phyloP scores from a whole-genome alignment of 2,329 filamentous ascomycete genomes.

The Aureobasidium sp. region DNA sequence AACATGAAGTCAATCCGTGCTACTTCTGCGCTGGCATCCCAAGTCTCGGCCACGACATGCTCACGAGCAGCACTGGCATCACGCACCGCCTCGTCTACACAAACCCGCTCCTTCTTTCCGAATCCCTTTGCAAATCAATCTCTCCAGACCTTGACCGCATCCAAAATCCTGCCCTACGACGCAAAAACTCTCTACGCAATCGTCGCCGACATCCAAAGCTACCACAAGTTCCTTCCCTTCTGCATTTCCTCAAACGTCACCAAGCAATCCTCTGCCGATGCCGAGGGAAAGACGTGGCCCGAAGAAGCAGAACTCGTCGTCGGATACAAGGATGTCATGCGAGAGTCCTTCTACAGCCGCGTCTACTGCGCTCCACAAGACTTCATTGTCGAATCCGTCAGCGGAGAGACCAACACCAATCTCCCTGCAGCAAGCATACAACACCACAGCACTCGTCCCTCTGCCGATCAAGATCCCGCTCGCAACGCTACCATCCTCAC shows the following conservation, averaged over 20 bases:
- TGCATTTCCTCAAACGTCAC: conserved; percentile 74
- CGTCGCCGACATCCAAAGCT: conserved; percentile 81
- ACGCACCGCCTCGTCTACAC: neutral
- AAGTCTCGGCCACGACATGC: conserved; percentile 1
- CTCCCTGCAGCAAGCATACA: conserved; percentile 35
- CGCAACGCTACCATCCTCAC: conserved; percentile 48
- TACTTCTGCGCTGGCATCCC: conserved; percentile 17
- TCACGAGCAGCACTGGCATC: conserved; percentile 5
- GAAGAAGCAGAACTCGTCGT: conserved; percentile 71
- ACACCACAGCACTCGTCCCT: conserved; percentile 35
- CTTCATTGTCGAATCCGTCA: conserved; percentile 66
- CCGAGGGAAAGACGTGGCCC: conserved; percentile 54
- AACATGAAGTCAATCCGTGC: conserved; percentile 26
- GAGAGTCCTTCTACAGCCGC: conserved; percentile 74
- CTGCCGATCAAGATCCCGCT: conserved; percentile 31
- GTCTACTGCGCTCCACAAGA: conserved; percentile 68
- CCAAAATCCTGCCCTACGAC: conserved; percentile 70
- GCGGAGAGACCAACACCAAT: conserved; percentile 48
- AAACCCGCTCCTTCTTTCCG: conserved; percentile 37
- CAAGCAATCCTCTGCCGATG: conserved; percentile 55
- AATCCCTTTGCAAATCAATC: conserved; percentile 50
- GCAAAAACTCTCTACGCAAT: conserved; percentile 67
- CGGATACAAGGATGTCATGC: conserved; percentile 74
- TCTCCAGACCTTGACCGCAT: conserved; percentile 61
- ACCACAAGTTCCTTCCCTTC: conserved; percentile 86